Conservation (phyloP, 2,329 filamentous ascomycete species). For the Bipolaris sorokiniana region DNA sequence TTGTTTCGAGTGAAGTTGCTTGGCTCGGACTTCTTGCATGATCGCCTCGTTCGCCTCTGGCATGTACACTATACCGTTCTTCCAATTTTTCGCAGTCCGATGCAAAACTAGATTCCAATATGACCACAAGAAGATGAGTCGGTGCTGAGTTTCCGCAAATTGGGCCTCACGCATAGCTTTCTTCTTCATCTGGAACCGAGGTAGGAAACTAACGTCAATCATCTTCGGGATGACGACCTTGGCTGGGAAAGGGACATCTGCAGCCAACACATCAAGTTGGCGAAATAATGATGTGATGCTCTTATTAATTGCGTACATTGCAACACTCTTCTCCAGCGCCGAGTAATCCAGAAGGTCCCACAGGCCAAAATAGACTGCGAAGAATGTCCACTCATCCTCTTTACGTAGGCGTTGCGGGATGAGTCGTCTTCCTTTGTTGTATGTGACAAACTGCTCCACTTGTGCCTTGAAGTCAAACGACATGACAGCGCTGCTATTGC, state of each 20-base stretch:
- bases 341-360: slow-evolving; percentile 48
- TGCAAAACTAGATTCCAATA: slow-evolving; percentile 47
- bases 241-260: slow-evolving; percentile 29
- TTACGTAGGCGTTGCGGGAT: slow-evolving; percentile 28
- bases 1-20: slow-evolving; percentile 41
- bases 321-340: slow-evolving; percentile 33
- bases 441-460: slow-evolving; percentile 45
- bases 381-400: slow-evolving; percentile 41
- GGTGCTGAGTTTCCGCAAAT: slow-evolving; percentile 45
- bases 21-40: slow-evolving; percentile 42
- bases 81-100: slow-evolving; percentile 39
- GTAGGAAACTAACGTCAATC: slow-evolving; percentile 47
- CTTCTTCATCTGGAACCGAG: slow-evolving; percentile 38
- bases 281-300: slow-evolving; percentile 44
- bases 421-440: slow-evolving; percentile 24
- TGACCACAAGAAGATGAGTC: slow-evolving; percentile 39
- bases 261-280: slow-evolving; percentile 43
- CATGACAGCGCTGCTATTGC: slow-evolving; percentile 23
- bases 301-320: slow-evolving; percentile 39
- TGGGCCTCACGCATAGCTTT: slow-evolving; percentile 23
- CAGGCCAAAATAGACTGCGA: slow-evolving; percentile 47
- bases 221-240: slow-evolving; percentile 42
- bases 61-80: slow-evolving; percentile 41
- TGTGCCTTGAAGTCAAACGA: slow-evolving; percentile 47
- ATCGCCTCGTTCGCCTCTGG: slow-evolving; percentile 44